Base-by-base conservation (phyloP, 1,139 yeast species). In the Scheffersomyces insectosa region DNA sequence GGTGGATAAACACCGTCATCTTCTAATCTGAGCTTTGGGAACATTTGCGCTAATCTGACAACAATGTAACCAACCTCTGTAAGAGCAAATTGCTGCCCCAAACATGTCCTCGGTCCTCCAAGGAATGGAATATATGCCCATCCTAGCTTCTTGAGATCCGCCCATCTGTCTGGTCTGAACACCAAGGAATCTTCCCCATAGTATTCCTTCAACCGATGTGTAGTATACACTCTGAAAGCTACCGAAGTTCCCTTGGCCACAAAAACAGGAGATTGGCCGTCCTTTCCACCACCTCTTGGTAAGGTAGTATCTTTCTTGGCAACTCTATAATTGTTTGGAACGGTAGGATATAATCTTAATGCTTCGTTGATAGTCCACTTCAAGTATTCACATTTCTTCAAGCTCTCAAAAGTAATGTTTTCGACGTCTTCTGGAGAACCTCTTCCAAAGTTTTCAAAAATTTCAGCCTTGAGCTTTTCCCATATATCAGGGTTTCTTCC, bases 11-110 rank as follows among this genome's bases (percentile, higher is more conserved):
- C 54, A 3, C 46, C 38, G 13, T 15, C 12, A 37, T 60, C 66
- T 33, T 48, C 57, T 33, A 53, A 45, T 3, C 47, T 49, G 42
- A 66, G 52, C 38, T 60, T 56, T 9, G 67, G 63, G 48, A 65
- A 66, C 55, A 61, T 50, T 57, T 63, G 40, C 48, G 50, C 11
- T 51, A 49, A 40, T 57, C 63, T 49, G 9, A 50, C 52, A 33
- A 54, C 44, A 11, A 59, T 51, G 45, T 62, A 68, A 3, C 66
- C 58, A 7, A 71, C 70, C 50, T 68, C 73, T 6, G 73, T 68
- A 30, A 68, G 59, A 10, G 73, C 73, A 61, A 67, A 68, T 46
- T 68, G 74, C 49, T 68, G 72, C 23, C 72, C 73, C 45, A 68
- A 57, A 48, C 72, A 66, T 33, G 66, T 62, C 45, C 72, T 53